Evolutionary conservation across 306 rosid genomes (phyloP), one percentile per base, ranked within the genome.

Genomic region (Hippophae rhamnoides): DNA sequence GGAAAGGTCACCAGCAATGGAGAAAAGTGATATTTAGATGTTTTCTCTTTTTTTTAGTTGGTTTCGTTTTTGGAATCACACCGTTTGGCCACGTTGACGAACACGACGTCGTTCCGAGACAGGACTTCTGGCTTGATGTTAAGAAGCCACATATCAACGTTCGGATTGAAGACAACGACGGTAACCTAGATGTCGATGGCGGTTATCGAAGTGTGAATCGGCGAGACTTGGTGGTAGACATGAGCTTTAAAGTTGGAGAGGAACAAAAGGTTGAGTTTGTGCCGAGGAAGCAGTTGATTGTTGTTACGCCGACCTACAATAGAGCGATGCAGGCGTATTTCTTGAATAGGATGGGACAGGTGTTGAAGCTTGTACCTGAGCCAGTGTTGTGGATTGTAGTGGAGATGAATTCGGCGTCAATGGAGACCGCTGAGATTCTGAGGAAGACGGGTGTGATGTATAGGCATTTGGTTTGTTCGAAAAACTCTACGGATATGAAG

Each of bases 391-490:
- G 97, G 99, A 71, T 93, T 64, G 97, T 93, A 68, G 97, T 93
- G 80, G 99, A 93, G 74, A 75, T 62, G 71, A 75, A 82, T 7
- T 62, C 81, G 26, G 95, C 95, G 41, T 88, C 97, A 18, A 70
- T 81, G 84, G 97, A 93, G 78, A 93, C 99, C 7, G 94, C 97
- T 0, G 97, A 86, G 38, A 43, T 88, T 52, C 70, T 93, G 86
- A 89, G 99, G 84, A 93, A 84, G 76, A 88, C 95, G 5, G 90
- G 95, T 0, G 86, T 88, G 61, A 80, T 93, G 95, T 86, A 93
- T 68, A 77, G 99, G 79, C 97, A 93, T 69, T 77, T 93, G 78
- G 97, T 84, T 10, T 82, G 97, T 43, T 13, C 62, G 41, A 79
- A 75, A 78, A 93, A 88, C 62, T 72, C 53, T 54, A 84, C 81